phyloP scores from a whole-genome alignment of 169 alveolate genomes.

The Eimeria maxima region DNA sequence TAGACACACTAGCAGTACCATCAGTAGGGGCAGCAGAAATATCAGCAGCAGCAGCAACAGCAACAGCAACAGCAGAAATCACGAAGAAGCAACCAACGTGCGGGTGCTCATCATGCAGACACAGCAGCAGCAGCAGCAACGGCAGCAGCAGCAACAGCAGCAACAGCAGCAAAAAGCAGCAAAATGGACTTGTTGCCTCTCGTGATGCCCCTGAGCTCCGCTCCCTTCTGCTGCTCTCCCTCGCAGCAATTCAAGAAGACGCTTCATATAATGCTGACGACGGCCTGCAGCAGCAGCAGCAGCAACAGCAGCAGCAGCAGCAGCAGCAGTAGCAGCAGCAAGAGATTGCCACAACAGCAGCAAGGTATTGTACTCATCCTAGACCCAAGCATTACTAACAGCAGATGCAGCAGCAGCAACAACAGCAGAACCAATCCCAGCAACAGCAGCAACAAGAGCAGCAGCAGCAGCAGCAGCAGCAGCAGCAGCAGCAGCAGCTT shows the following conservation, averaged over 20 bases:
- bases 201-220: constrained; percentile 55
- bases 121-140: constrained; percentile 48
- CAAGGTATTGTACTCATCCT: no score
- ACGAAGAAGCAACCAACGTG: background rate
- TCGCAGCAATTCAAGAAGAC: constrained; percentile 46
- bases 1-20: background rate
- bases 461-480: constrained; percentile 25
- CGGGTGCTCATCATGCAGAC: background rate
- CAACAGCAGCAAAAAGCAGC: background rate
- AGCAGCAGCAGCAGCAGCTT: background rate
- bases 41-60: no score
- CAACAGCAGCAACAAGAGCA: background rate
- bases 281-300: constrained; percentile 47
- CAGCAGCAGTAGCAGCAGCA: no score
- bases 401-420: constrained; percentile 51
- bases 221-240: constrained; percentile 45
- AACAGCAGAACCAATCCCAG: no score
- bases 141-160: constrained; percentile 48
- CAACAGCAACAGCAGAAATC: no score
- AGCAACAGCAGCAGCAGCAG: constrained; percentile 55
- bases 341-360: no score
- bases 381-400: background rate
- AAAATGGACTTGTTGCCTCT: constrained; percentile 18
- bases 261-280: constrained; percentile 34
- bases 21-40: no score